These are phyloP conservation scores for Porodaedalea pini DNA, from an alignment of 1,284 basidiomycete genomes.

Conservation along the genomic window DNA sequence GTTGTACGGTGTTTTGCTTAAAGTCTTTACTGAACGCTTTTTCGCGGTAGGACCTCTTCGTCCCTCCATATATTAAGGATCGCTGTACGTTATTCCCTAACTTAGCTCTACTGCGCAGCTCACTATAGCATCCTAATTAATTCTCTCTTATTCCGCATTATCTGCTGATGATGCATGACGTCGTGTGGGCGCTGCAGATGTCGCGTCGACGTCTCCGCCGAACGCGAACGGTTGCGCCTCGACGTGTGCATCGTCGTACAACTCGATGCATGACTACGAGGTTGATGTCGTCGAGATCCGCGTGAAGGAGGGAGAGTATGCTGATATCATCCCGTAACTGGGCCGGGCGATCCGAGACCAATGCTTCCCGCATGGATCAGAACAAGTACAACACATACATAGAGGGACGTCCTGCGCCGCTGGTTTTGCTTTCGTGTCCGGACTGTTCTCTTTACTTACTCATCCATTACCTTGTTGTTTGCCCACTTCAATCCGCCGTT, in stretches of 20 bases:
- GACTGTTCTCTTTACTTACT: background rate
- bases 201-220: conserved; percentile 77
- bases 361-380: background rate
- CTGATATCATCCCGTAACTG: conserved; percentile 63
- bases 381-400: background rate
- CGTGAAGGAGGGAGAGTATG: conserved; percentile 69
- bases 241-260: conserved; percentile 63
- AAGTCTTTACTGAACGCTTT: conserved; percentile 8
- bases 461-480: background rate
- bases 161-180: conserved; percentile 18
- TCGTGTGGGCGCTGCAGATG: conserved; percentile 43
- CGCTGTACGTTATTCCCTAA: conserved; percentile 57
- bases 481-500: background rate
- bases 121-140: conserved; percentile 18
- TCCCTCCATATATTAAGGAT: conserved; percentile 83
- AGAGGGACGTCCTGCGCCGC: background rate
- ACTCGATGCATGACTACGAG: conserved; percentile 64
- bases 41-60: conserved; percentile 64
- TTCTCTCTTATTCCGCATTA: conserved; percentile 16
- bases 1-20: conserved; percentile 13
- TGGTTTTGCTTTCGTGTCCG: background rate
- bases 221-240: conserved; percentile 62
- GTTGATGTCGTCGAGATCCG: conserved; percentile 83
- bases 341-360: too few relatives aligned
- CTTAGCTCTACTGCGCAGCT: conserved; percentile 16